phyloP scores from a whole-genome alignment of 1,284 basidiomycete genomes.

The Ceratobasidium sp. region DNA sequence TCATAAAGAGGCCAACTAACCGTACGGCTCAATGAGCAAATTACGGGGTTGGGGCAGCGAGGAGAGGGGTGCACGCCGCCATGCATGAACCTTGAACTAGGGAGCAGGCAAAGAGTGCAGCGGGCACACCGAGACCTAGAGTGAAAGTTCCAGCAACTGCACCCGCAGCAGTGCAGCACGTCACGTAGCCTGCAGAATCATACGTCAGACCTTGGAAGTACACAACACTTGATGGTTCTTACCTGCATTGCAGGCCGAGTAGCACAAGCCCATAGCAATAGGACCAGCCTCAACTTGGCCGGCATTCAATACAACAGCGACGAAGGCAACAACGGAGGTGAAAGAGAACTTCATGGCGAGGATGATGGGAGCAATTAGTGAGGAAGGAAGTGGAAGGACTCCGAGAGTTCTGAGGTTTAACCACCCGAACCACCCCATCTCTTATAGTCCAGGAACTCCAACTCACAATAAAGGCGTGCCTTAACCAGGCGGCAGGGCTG shows the following conservation, averaged over 20 bases:
- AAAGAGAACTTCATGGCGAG: constrained; percentile 20
- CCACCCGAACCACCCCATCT: background rate
- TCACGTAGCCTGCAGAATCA: constrained; percentile 5
- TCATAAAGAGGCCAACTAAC: too few relatives aligned
- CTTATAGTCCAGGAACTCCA: too few relatives aligned
- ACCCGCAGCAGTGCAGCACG: constrained; percentile 7
- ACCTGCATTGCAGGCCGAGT: constrained; percentile 10
- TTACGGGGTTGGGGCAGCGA: constrained; percentile 1
- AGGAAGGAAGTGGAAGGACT: background rate
- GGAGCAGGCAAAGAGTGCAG: background rate
- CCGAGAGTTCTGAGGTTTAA: background rate
- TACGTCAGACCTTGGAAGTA: too few relatives aligned
- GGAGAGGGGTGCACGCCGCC: constrained; percentile 10
- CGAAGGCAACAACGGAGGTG: constrained; percentile 6
- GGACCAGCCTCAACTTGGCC: constrained; percentile 7
- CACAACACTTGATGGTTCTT: background rate
- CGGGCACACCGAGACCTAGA: background rate
- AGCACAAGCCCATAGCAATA: constrained; percentile 15
- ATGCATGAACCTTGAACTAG: constrained; percentile 24
- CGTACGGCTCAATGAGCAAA: too few relatives aligned
- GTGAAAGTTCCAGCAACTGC: constrained; percentile 6
- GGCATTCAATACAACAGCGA: constrained; percentile 1
- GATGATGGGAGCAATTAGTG: background rate
- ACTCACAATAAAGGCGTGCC: too few relatives aligned
- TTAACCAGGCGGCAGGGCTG: too few relatives aligned